phyloP scores from a whole-genome alignment of 805 yeast genomes.

The Lipomyces yamadae region DNA sequence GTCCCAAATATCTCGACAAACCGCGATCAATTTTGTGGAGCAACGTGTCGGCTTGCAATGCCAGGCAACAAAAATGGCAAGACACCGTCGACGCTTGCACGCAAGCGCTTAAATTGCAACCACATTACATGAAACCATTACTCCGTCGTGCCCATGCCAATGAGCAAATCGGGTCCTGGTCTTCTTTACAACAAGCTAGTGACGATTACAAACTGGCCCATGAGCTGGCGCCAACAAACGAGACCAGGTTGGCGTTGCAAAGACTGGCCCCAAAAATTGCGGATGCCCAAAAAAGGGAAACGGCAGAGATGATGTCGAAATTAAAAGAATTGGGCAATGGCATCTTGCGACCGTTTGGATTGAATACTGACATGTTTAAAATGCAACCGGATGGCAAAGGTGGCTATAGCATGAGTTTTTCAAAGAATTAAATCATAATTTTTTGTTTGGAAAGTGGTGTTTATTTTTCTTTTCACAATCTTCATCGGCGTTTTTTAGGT shows the following conservation, averaged over 20 bases:
- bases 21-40: slow-evolving; percentile 38
- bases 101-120: slow-evolving; percentile 63
- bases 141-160: slow-evolving; percentile 77
- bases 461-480: background rate
- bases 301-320: slow-evolving; percentile 43
- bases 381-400: slow-evolving; percentile 37
- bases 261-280: slow-evolving; percentile 36
- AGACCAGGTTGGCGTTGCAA: slow-evolving; percentile 14
- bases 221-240: slow-evolving; percentile 20
- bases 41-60: slow-evolving; percentile 42
- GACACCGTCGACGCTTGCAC: slow-evolving; percentile 68
- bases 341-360: slow-evolving; percentile 42
- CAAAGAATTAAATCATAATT: slow-evolving; percentile 8
- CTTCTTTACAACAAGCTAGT: slow-evolving; percentile 40
- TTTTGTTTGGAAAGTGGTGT: background rate
- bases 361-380: slow-evolving; percentile 44
- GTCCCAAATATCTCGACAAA: slow-evolving; percentile 23
- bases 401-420: slow-evolving; percentile 36
- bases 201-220: slow-evolving; percentile 39
- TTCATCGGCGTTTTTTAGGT: background rate
- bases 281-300: slow-evolving; percentile 41
- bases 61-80: slow-evolving; percentile 38
- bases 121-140: slow-evolving; percentile 67
- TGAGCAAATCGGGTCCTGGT: slow-evolving; percentile 44
- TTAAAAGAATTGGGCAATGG: slow-evolving; percentile 45